Percentiles rank a stretch among this genome's conserved stretches.
phyloP scores from a whole-genome alignment of 179 eudicot genomes.

The Beta macrorhiza region DNA sequence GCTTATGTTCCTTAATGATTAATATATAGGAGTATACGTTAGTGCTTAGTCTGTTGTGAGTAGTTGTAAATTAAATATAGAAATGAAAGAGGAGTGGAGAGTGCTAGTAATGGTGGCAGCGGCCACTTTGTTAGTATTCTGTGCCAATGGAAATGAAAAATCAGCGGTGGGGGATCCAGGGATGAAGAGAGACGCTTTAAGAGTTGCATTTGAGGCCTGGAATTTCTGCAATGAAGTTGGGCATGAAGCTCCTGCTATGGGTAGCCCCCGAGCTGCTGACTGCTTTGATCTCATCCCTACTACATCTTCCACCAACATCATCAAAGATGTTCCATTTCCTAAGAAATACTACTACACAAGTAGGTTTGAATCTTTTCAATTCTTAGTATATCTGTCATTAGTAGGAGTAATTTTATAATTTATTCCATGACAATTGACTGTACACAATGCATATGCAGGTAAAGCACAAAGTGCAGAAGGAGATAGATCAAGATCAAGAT shows the following conservation, averaged over 20 bases:
- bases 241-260: conserved; percentile 60
- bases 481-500: too few species aligned
- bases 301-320: too few species aligned
- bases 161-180: conserved; percentile 69
- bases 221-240: conserved; percentile 85
- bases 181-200: conserved; percentile 57
- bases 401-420: too few species aligned
- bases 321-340: not conserved
- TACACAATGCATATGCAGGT: not conserved
- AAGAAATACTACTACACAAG: not conserved
- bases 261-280: conserved; percentile 78
- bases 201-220: conserved; percentile 74
- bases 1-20: not conserved
- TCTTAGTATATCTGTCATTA: too few species aligned
- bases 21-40: too few species aligned
- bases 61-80: too few species aligned
- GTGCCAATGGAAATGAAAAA: conserved; percentile 3
- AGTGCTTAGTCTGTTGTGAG: too few species aligned
- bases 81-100: not conserved
- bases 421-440: too few species aligned
- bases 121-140: not conserved
- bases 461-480: not conserved
- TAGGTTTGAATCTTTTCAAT: too few species aligned
- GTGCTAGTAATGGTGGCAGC: conserved; percentile 5
- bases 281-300: conserved; percentile 53